Conservation (phyloP, 2,329 filamentous ascomycete species). For the Pseudogymnoascus sp. region DNA sequence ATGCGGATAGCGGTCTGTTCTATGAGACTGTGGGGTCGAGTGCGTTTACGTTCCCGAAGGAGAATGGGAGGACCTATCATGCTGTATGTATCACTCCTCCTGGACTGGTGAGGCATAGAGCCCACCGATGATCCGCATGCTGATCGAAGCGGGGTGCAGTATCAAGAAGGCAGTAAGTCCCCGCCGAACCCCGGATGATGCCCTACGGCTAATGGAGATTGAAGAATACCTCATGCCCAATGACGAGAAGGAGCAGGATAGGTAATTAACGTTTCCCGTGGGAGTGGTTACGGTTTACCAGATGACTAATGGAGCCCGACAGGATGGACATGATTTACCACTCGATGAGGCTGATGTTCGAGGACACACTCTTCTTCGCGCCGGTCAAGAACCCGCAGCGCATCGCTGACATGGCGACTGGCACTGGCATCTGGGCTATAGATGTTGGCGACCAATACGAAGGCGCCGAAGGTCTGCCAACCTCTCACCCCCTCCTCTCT, state of each 20-base stretch:
- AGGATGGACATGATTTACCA: slow-evolving; percentile 4
- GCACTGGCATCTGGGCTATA: slow-evolving; percentile 55
- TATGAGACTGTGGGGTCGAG: slow-evolving; percentile 2
- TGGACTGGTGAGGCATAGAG: background rate
- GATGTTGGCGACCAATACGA: slow-evolving; percentile 55
- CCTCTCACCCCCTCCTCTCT: background rate
- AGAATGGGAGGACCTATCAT: slow-evolving; percentile 5
- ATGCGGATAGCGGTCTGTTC: background rate
- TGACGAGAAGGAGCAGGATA: slow-evolving; percentile 7
- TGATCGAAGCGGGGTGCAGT: background rate
- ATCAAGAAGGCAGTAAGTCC: slow-evolving; percentile 8
- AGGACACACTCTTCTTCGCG: slow-evolving; percentile 27
- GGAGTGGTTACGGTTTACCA: background rate
- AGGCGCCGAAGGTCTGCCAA: slow-evolving; percentile 30
- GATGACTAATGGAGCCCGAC: background rate
- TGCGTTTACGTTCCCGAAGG: background rate
- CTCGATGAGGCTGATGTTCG: background rate
- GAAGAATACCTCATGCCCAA: slow-evolving; percentile 5
- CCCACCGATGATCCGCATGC: background rate
- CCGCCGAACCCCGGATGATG: background rate
- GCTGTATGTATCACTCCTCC: background rate
- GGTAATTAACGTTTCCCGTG: background rate
- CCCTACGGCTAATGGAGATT: background rate
- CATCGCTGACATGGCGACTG: slow-evolving; percentile 40
- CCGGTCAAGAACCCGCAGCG: slow-evolving; percentile 32